These are phyloP conservation scores for Jackrogersella minutella DNA, from an alignment of 495 filamentous ascomycete genomes.

Conservation along the genomic window DNA sequence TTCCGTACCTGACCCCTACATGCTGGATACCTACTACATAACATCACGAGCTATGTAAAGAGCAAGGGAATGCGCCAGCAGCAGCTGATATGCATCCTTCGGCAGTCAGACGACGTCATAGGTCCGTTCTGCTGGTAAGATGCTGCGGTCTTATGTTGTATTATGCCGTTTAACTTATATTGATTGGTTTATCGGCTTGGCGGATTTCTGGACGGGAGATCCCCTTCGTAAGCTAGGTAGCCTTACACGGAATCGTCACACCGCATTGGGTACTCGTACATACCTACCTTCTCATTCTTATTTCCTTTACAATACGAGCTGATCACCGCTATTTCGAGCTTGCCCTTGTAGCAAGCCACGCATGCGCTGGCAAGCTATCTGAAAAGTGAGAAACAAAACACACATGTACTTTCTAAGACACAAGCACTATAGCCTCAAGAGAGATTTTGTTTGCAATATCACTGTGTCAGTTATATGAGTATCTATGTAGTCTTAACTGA, in stretches of 20 bases:
- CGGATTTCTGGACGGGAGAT: neutral
- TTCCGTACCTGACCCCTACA: neutral
- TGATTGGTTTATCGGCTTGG: slow-evolving; percentile 6
- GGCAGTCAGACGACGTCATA: slow-evolving; percentile 31
- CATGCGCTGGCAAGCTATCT: neutral
- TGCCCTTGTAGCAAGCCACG: neutral
- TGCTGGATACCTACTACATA: neutral
- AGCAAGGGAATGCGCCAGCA: slow-evolving; percentile 29
- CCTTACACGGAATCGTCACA: slow-evolving; percentile 22
- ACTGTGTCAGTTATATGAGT: neutral
- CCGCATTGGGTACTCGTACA: slow-evolving; percentile 26
- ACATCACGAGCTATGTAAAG: slow-evolving; percentile 9
- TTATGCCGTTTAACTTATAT: neutral
- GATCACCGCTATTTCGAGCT: slow-evolving; percentile 26
- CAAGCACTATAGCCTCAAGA: slow-evolving; percentile 4
- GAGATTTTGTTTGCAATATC: neutral
- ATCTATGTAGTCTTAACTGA: neutral
- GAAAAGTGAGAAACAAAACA: neutral
- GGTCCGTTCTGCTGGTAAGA: slow-evolving; percentile 25
- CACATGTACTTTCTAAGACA: neutral
- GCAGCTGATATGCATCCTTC: slow-evolving; percentile 22
- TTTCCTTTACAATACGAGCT: slow-evolving; percentile 21
- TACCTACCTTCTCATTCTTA: too few species aligned
- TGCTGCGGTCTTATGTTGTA: slow-evolving; percentile 2
- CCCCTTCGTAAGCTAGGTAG: neutral